These are phyloP conservation scores for Metschnikowia santaceciliae DNA, from an alignment of 805 yeast genomes.

Conservation along the genomic window DNA sequence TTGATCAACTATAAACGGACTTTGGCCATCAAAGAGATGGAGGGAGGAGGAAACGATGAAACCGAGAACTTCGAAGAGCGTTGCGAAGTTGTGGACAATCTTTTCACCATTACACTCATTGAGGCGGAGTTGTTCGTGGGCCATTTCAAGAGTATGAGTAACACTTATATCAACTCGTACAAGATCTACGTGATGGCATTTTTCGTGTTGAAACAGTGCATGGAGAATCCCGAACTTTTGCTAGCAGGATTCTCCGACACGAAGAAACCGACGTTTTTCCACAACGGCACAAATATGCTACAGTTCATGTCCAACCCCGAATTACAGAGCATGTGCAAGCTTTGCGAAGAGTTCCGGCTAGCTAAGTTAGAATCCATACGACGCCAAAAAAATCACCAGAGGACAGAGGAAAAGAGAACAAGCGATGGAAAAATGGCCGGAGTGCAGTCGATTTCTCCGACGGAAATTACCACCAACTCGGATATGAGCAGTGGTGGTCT, in stretches of 20 bases:
- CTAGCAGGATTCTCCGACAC: slow-evolving; percentile 26
- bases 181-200: slow-evolving; percentile 38
- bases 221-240: slow-evolving; percentile 36
- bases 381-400: slow-evolving; percentile 18
- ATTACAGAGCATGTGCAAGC: slow-evolving; percentile 30
- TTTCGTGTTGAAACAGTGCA: slow-evolving; percentile 38
- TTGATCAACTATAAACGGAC: slow-evolving; percentile 35
- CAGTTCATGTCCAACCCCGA: slow-evolving; percentile 36
- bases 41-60: neutral
- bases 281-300: slow-evolving; percentile 37
- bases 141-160: slow-evolving; percentile 35
- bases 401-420: slow-evolving; percentile 6
- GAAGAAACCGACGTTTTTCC: slow-evolving; percentile 25
- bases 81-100: slow-evolving; percentile 28
- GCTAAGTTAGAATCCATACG: slow-evolving; percentile 28
- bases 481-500: neutral
- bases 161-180: slow-evolving; percentile 38
- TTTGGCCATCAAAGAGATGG: slow-evolving; percentile 19
- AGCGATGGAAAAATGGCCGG: neutral
- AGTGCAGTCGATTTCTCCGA: neutral
- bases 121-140: slow-evolving; percentile 44
- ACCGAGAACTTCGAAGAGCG: slow-evolving; percentile 15
- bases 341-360: slow-evolving; percentile 37
- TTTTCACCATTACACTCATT: slow-evolving; percentile 29
- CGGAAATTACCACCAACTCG: neutral